These are phyloP conservation scores for Baorangia bicolor DNA, from an alignment of 768 basidiomycete species.

Conservation along the genomic window DNA sequence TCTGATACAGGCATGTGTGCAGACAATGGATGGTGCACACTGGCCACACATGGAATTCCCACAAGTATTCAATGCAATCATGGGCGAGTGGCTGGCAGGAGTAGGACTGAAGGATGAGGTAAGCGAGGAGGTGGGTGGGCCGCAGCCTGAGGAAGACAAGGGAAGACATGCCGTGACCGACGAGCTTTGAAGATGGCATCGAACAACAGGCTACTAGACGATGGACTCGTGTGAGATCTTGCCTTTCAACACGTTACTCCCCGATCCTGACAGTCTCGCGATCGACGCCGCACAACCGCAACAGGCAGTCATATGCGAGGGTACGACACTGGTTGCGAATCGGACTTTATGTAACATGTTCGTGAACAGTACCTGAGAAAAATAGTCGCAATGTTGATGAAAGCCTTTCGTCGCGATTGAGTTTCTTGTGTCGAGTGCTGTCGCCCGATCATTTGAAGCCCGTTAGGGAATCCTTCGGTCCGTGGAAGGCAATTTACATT, in stretches of 20 bases:
- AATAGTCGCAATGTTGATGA: neutral
- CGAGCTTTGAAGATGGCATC: slow-evolving; percentile 16
- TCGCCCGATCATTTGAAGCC: neutral
- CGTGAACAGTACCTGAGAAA: neutral
- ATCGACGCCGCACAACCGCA: too few relatives aligned
- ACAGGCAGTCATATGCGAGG: neutral
- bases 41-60: too few relatives aligned
- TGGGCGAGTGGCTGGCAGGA: slow-evolving; percentile 53
- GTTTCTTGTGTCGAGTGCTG: neutral
- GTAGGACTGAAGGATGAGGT: too few relatives aligned
- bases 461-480: neutral
- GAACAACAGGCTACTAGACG: neutral
- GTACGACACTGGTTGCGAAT: neutral
- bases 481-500: neutral
- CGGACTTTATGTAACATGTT: neutral
- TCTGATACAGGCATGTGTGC: too few relatives aligned
- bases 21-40: too few relatives aligned
- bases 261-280: neutral
- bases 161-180: neutral
- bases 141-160: too few relatives aligned
- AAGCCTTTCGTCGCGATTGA: neutral
- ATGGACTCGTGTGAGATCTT: neutral
- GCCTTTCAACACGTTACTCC: neutral
- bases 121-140: too few relatives aligned
- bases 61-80: slow-evolving; percentile 49